Evolutionary conservation across 2,329 filamentous ascomycete species (phyloP).

Genomic region (Epichloe baconii): DNA sequence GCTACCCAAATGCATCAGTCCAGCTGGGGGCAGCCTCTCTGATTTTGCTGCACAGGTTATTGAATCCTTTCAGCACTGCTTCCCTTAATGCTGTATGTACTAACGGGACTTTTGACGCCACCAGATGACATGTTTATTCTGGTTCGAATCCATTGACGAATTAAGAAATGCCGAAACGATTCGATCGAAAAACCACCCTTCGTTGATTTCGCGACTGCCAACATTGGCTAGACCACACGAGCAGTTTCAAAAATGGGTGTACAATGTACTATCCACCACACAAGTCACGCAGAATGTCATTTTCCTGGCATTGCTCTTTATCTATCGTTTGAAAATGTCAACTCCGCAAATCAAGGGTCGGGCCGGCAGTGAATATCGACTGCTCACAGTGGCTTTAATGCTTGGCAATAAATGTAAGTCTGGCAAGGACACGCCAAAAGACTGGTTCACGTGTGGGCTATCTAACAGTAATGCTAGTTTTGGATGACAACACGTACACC

Average conservation of each 20-base stretch:
- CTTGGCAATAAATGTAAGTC: constrained; percentile 84
- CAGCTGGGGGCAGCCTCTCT: constrained; percentile 60
- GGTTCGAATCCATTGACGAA: constrained; percentile 84
- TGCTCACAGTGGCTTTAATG: constrained; percentile 93
- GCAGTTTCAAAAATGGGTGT: constrained; percentile 88
- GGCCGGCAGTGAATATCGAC: constrained; percentile 80
- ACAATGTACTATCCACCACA: constrained; percentile 79
- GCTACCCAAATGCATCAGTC: constrained; percentile 64
- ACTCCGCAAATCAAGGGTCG: constrained; percentile 85
- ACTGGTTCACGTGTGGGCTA: neutral
- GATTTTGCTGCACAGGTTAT: constrained; percentile 74
- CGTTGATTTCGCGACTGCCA: constrained; percentile 41
- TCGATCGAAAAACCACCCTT: constrained; percentile 25
- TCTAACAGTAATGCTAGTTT: constrained; percentile 37
- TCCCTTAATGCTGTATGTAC: neutral
- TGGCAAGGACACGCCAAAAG: neutral
- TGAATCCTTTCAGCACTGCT: constrained; percentile 1
- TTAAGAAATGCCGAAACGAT: constrained; percentile 61
- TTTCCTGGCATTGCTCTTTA: constrained; percentile 76
- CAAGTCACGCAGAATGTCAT: constrained; percentile 96
- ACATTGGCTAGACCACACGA: constrained; percentile 62
- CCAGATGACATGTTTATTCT: constrained; percentile 91
- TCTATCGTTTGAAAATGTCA: constrained; percentile 81
- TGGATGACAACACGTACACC: constrained; percentile 98
- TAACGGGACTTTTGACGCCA: neutral